Evolutionary conservation across 2,329 filamentous ascomycete genomes (phyloP), one percentile per base, ranked within the genome.

Genomic region (Trichoderma pleuroti): DNA sequence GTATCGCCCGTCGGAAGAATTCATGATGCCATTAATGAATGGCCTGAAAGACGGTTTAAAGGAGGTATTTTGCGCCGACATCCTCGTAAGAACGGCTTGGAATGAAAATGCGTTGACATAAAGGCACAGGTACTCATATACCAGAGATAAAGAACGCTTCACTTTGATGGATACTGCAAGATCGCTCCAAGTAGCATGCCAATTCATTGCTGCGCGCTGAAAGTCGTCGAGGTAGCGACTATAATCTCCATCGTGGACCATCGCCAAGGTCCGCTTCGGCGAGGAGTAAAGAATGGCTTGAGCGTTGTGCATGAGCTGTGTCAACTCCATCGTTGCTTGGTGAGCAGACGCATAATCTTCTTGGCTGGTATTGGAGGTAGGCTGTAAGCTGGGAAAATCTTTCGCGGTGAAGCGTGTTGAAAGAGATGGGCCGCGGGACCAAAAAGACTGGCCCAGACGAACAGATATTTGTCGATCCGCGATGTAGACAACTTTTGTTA

Each of bases 391-490:
- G 6, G 64, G 64, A 16, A 67, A 67, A 34, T 67, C 64, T 12
- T 67, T 67, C 3, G 64, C 52, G 1, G 64, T 67, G 18, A 67
- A 46, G 16, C 36, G 34, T 5, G 64, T 30, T 18, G 64, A 67
- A 12, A 67, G 64, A 11, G 64, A 67, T 14, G 64, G 64, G 1
- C 64, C 64, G 18, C 64, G 49, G 1, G 64, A 67, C 64, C 64
- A 67, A 24, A 67, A 67, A 6, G 64, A 67, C 36, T 67, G 64
- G 3, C 64, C 64, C 2, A 67, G n/a, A n/a, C 64, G 64, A 16
- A 67, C 64, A 16, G 64, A 67, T 67, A 67, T 59, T n/a, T 67
- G 64, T 8, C 64, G 64, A 67, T 67, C 64, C 39, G 64, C 64
- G 26, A 59, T 67, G 11, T 59, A 67, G 26, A 67, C 54, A 30